Conservation (phyloP, 2,329 filamentous ascomycete species). For the Lasiodiplodia theobromae region DNA sequence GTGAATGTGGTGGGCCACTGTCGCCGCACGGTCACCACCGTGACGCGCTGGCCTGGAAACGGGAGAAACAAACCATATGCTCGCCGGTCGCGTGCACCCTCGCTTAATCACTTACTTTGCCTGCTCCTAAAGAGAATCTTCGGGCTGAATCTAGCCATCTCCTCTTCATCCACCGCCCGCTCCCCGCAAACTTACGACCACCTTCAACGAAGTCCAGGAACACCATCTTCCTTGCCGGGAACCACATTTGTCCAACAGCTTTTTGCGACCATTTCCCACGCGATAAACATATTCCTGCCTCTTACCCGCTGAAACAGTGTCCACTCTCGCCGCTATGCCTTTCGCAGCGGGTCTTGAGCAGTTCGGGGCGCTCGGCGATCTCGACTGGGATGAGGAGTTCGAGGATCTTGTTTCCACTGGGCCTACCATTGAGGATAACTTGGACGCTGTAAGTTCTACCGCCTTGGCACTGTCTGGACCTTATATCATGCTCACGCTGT, state of each 20-base stretch:
- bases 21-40: too few relatives aligned
- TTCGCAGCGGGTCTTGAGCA: conserved; percentile 1
- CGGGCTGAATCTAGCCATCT: neutral
- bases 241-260: too few relatives aligned
- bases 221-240: too few relatives aligned
- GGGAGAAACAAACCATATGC: too few relatives aligned
- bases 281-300: too few relatives aligned
- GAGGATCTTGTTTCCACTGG: neutral
- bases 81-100: too few relatives aligned
- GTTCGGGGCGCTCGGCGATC: neutral
- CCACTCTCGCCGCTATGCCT: neutral
- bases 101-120: neutral
- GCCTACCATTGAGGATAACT: neutral
- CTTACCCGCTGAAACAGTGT: neutral
- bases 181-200: neutral
- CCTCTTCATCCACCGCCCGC: neutral
- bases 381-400: neutral
- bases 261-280: neutral
- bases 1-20: too few relatives aligned
- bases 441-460: too few relatives aligned
- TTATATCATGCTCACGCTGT: neutral
- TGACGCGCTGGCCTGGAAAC: too few relatives aligned
- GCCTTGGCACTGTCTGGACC: too few relatives aligned
- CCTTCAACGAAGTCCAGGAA: too few relatives aligned
- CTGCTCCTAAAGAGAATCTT: neutral